Evolutionary conservation across 495 filamentous ascomycete genomes (phyloP), one percentile per base, ranked within the genome.

Genomic region (Glonium stellatum): DNA sequence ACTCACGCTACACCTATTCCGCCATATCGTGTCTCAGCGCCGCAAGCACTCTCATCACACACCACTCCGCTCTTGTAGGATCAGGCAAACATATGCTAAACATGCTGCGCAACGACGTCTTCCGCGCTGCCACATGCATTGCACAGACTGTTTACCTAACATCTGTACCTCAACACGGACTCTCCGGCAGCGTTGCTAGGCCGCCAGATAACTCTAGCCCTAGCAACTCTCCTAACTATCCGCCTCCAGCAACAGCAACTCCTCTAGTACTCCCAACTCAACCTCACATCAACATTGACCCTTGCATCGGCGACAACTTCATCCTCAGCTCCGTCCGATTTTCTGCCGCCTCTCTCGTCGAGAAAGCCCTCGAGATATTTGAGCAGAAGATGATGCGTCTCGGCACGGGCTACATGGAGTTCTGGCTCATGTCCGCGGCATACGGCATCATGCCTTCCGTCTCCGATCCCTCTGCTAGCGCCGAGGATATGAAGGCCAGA

Each of bases 401-500:
- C 1, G 65, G 65, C 9, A 64, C 61, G n/a, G 65, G 65, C 4
- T 67, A 64, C 36, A 67, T 64, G 61, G 61, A 67, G 37, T 64
- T 61, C 55, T 67, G 61, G 61, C 35, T 64, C n/a, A 18, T 67
- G 22, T 58, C 27, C 36, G 57, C 65, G 27, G 57, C 54, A 0
- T 35, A 49, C 13, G 48, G 35, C 6, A 48, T 67, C 22, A 57
- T 67, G 34, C 64, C 60, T 11, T 53, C 57, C 44, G 35, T 52
- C 18, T 19, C 54, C 10, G 4, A 34, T 22, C 18, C 50, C 41
- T n/a, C 49, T 41, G 11, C 18, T 13, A 11, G 39, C 18, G 13
- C 39, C n/a, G 57, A 59, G 5, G 63, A 66, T 23, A 13, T 66
- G 9, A 41, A 48, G 1, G 21, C 51, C 18, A 55, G 64, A 1